Evolutionary conservation across 441 rosid species (phyloP).

Genomic region (Aleurites moluccanus): DNA sequence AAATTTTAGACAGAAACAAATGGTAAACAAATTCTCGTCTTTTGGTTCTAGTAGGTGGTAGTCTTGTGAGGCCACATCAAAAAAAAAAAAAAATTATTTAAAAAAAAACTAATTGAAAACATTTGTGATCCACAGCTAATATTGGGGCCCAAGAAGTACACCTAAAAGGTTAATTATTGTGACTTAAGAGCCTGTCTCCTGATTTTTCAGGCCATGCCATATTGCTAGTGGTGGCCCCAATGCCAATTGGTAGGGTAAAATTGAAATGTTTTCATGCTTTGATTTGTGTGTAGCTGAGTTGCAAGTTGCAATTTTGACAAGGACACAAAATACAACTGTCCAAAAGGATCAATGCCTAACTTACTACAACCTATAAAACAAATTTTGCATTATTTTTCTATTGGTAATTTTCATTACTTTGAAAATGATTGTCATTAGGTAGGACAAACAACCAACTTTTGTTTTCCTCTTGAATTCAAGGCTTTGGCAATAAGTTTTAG

Average conservation of each 20-base stretch:
- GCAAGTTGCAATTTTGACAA: neutral
- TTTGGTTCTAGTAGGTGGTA: neutral
- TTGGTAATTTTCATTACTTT: neutral
- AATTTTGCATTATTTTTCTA: neutral
- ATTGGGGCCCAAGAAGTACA: neutral
- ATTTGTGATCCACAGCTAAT: conserved; percentile 3
- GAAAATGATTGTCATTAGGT: neutral
- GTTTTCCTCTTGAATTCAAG: too few species aligned
- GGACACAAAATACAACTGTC: neutral
- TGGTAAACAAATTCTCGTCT: neutral
- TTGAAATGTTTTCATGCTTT: neutral
- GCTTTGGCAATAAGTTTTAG: too few species aligned
- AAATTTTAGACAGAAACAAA: neutral
- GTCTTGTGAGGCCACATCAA: conserved; percentile 4
- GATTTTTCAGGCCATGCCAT: conserved; percentile 5
- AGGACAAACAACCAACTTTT: neutral
- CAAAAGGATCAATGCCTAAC: neutral
- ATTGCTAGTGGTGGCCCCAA: neutral
- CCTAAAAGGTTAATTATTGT: conserved; percentile 1
- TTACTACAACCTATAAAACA: neutral
- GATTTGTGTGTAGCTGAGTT: neutral
- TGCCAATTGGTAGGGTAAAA: neutral
- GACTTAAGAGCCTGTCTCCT: neutral
- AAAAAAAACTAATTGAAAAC: neutral
- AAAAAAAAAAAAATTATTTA: too few species aligned